These are phyloP conservation scores for Kodamaea neixiangensis DNA, from an alignment of 805 yeast genomes.

Conservation along the genomic window DNA sequence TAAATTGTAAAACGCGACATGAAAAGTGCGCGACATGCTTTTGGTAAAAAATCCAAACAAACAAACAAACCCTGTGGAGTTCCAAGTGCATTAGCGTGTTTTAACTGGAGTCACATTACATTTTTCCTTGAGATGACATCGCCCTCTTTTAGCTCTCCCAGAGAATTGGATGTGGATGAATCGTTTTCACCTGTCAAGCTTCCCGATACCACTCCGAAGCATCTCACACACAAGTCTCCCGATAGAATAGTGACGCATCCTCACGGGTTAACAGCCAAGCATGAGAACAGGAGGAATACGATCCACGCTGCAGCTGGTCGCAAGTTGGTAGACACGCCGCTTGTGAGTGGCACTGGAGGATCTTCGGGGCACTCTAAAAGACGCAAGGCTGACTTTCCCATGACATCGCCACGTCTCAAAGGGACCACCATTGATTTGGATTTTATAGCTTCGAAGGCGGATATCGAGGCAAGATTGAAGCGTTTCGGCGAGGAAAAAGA, in stretches of 20 bases:
- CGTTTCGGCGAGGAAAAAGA: slow-evolving; percentile 5
- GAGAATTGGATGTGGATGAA: slow-evolving; percentile 12
- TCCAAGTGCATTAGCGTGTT: neutral
- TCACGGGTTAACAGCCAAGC: slow-evolving; percentile 49
- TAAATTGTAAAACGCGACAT: too few species aligned
- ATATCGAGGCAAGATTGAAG: slow-evolving; percentile 6
- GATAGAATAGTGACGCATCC: slow-evolving; percentile 24
- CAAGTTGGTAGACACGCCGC: slow-evolving; percentile 16
- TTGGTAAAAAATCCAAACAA: too few species aligned
- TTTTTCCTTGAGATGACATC: neutral
- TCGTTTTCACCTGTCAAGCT: slow-evolving; percentile 18
- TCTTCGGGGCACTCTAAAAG: neutral
- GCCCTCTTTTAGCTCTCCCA: neutral
- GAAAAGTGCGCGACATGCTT: too few species aligned
- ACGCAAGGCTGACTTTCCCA: slow-evolving; percentile 9
- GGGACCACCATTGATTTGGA: neutral
- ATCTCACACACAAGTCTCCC: slow-evolving; percentile 9
- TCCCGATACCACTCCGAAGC: slow-evolving; percentile 13
- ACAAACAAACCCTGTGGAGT: neutral
- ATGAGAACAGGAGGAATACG: slow-evolving; percentile 28
- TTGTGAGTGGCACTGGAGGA: slow-evolving; percentile 1
- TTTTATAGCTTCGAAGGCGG: slow-evolving; percentile 4
- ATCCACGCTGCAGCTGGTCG: slow-evolving; percentile 14
- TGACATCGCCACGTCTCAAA: slow-evolving; percentile 15
- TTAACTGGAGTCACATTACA: neutral